Evolutionary conservation across 164 flowering plant genomes (phyloP), one percentile per base, ranked within the genome.

Genomic region (Dillenia turbinata): DNA sequence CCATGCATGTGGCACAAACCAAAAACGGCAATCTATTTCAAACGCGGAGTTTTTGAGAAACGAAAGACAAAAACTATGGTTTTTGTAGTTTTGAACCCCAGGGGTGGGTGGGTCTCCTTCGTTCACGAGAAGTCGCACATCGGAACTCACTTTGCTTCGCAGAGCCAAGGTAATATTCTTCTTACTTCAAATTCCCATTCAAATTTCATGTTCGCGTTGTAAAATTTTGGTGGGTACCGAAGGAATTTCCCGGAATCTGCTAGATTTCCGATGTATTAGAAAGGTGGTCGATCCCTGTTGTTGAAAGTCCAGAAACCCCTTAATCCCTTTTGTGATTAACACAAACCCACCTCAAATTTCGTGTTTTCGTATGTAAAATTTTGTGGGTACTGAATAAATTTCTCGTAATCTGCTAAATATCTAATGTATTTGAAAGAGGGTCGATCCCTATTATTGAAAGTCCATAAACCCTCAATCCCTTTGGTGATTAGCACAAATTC

Each of bases 341-440:
- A 19, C 22, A 19, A 19, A 19, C 22, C 22, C 19, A 53, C 33
- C 56, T 40, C 24, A 17, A 53, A 8, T 12, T 5, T n/a, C 11
- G 0, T 19, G 12, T 53, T 13, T 53, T 9, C 56, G 15, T 12
- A 22, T 50, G 16, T 52, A 2, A 24, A 9, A 10, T 40, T 17
- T 16, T 14, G 11, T 53, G 56, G 33, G 56, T 8, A n/a, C 26
- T 53, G n/a, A 9, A 53, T 12, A 19, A 50, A 50, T 53, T 53
- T 40, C 3, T 12, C 12, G 19, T 1, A 1, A 3, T 17, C 11
- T 53, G 19, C 56, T 53, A 19, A 9, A 53, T 17, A 53, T 1
- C 26, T 60, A 10, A 85, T 89, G 92, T 69, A 85, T 71, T 56
- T 89, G 81, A 87, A 73, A 67, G 83, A 81, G 49, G 90, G 90